Evolutionary conservation across 345 rosid genomes (phyloP).

Genomic region (Brassica incana): DNA sequence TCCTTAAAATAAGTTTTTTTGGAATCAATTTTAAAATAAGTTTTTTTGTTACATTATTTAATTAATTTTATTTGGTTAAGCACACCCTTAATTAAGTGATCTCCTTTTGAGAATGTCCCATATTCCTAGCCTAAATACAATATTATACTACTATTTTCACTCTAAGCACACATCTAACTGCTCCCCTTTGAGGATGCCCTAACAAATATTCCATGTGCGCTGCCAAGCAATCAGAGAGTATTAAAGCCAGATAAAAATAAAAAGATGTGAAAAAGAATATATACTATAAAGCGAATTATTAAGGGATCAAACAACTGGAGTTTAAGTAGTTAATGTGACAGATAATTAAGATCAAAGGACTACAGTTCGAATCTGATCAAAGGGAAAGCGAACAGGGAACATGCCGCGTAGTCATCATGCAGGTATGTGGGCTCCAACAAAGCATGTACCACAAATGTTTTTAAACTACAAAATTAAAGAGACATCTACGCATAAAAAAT

Average conservation of each 20-base stretch:
- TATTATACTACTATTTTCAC: too few species aligned
- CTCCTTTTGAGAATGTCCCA: too few species aligned
- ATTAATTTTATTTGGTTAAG: too few species aligned
- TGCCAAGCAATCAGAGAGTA: slow-evolving; percentile 23
- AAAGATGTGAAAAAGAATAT: neutral
- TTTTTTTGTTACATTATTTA: too few species aligned
- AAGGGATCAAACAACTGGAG: slow-evolving; percentile 28
- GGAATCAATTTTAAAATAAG: too few species aligned
- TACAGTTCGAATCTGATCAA: slow-evolving; percentile 21
- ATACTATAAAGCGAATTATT: slow-evolving; percentile 26
- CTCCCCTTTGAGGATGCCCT: too few species aligned
- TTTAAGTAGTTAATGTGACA: slow-evolving; percentile 29
- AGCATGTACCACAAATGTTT: slow-evolving; percentile 32
- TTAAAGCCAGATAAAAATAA: neutral
- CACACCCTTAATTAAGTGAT: too few species aligned
- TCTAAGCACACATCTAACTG: too few species aligned
- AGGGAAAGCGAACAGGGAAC: slow-evolving; percentile 38
- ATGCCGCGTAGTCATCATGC: slow-evolving; percentile 48
- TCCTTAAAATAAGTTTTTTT: too few species aligned
- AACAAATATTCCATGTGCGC: slow-evolving; percentile 9
- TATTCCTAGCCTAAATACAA: too few species aligned
- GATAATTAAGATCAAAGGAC: slow-evolving; percentile 34
- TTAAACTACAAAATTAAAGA: neutral
- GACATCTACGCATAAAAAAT: neutral
- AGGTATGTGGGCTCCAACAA: slow-evolving; percentile 43